These are phyloP conservation scores for Diospyros lotus DNA, from an alignment of 148 eudicot genomes.

Conservation along the genomic window DNA sequence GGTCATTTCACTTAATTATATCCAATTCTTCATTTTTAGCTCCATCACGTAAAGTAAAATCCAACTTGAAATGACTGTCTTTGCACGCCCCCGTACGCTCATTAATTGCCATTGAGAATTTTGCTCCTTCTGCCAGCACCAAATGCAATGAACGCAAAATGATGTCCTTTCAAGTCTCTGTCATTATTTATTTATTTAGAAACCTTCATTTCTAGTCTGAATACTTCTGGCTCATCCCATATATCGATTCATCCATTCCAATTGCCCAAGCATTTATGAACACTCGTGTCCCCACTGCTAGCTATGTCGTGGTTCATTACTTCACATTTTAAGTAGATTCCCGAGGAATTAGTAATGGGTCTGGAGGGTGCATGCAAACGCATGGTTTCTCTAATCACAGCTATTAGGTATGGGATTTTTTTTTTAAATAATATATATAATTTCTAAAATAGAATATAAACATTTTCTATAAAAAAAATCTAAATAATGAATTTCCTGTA, in stretches of 20 bases:
- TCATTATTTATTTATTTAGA: constrained; percentile 11
- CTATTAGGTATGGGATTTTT: constrained; percentile 38
- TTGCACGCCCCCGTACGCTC: constrained; percentile 34
- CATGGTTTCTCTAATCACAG: constrained; percentile 36
- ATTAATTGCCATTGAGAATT: constrained; percentile 20
- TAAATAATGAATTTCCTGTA: too few relatives aligned
- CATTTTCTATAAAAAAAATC: too few relatives aligned
- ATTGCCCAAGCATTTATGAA: constrained; percentile 36
- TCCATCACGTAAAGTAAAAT: constrained; percentile 27
- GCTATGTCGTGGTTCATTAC: constrained; percentile 33
- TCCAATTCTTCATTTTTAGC: background rate
- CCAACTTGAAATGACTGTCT: constrained; percentile 19
- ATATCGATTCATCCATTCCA: constrained; percentile 21
- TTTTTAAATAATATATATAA: background rate
- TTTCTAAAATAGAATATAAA: too few relatives aligned
- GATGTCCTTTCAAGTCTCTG: constrained; percentile 27
- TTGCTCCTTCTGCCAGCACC: constrained; percentile 40
- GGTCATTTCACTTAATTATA: too few relatives aligned
- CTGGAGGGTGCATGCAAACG: constrained; percentile 24
- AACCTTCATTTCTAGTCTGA: constrained; percentile 34
- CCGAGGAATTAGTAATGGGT: constrained; percentile 25
- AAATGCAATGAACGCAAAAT: constrained; percentile 33
- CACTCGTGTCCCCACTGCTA: constrained; percentile 2
- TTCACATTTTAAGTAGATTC: constrained; percentile 18
- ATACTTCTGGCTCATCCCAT: constrained; percentile 34